Evolutionary conservation across 2,329 filamentous ascomycete species (phyloP), one percentile per base, ranked within the genome.

Genomic region (Xylaria sp.): DNA sequence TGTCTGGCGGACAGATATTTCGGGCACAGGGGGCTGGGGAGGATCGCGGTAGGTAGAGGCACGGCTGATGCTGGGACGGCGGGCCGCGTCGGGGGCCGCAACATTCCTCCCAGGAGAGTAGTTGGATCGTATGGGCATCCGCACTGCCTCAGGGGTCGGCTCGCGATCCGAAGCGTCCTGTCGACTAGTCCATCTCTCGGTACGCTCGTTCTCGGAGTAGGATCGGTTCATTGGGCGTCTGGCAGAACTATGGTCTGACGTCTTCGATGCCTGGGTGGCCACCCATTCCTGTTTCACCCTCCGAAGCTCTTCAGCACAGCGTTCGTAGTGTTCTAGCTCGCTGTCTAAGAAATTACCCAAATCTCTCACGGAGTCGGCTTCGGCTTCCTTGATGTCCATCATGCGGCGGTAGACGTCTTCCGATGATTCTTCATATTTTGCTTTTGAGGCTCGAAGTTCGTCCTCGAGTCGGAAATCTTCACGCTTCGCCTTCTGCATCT

Each of bases 381-480:
- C 95, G 26, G 93, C 88, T 76, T 97, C 94, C 82, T 96, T 95
- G 82, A 98, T 97, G 77, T 98, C 95, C 81, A 97, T 89, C 96
- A 98, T 98, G 64, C 95, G 88, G 68, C 95, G 89, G 74, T 91
- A 87, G 63, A 98, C 94, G 76, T 98, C 95, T 77, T 98, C 95
- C 77, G 88, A 96, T 17, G 93, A 91, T 83, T 98, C 96, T 78
- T 98, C 96, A 77, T 97, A 98, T 82, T 98, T 98, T 75, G 93
- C 92, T 80, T 97, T 97, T 79, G 96, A 93, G 33, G 90, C 88
- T 65, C 95, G 92, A 63, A 97, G 87, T 80, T 98, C 95, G 78
- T 98, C 95, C 80, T 98, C 96, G 65, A 96, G 87, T 70, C 93
- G 88, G 83, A 96, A 97, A 79, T 98, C 95, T 77, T 98, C 95